Conservation (phyloP, 768 basidiomycete species). For the Mycena leptocephala region DNA sequence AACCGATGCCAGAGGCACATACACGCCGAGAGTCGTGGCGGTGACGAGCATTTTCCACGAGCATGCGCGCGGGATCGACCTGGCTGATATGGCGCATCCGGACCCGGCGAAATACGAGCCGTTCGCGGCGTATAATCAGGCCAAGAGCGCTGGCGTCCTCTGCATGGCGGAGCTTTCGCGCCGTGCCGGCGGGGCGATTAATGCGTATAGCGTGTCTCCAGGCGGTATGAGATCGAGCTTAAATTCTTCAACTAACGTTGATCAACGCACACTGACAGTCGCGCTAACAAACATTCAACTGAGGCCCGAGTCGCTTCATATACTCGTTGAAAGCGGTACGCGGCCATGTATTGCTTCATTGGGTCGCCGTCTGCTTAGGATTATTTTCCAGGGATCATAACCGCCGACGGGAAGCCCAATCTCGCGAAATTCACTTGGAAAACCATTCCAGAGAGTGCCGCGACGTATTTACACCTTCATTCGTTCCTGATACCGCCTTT, state of each 20-base stretch:
- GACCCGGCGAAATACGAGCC: not conserved
- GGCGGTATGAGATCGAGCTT: not conserved
- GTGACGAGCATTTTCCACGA: conserved; percentile 4
- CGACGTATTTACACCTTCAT: not conserved
- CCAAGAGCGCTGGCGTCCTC: conserved; percentile 14
- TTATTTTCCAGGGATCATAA: not conserved
- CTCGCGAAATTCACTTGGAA: not conserved
- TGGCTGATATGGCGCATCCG: not conserved
- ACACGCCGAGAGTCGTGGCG: not conserved
- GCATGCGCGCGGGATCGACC: not conserved
- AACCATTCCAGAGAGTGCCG: conserved; percentile 5
- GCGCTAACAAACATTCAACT: conserved; percentile 12
- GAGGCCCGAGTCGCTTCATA: conserved; percentile 10
- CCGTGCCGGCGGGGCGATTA: not conserved
- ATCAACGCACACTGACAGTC: not conserved
- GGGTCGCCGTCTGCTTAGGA: not conserved
- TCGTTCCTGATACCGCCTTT: not conserved
- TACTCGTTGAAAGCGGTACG: not conserved
- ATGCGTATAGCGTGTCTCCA: conserved; percentile 4
- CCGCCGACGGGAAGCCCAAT: not conserved
- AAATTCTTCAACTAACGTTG: too few species aligned
- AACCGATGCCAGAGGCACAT: too few species aligned
- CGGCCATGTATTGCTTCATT: too few species aligned
- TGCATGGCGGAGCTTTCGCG: not conserved
- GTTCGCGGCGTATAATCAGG: not conserved